Conservation (phyloP, 176 grass and related monocot species). For the Musa troglodytarum region DNA sequence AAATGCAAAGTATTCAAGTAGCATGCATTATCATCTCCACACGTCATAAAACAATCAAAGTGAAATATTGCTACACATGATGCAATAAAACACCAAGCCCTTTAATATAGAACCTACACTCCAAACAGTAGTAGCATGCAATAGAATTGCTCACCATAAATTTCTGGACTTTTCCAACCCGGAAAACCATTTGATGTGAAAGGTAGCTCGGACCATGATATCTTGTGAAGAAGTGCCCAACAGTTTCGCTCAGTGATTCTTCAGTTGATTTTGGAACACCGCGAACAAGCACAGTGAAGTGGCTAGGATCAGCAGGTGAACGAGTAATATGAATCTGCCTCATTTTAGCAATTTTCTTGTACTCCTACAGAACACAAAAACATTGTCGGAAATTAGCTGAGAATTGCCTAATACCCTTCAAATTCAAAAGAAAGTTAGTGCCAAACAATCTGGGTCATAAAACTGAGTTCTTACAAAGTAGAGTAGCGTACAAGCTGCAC, state of each 20-base stretch:
- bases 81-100: background rate
- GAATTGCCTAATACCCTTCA: background rate
- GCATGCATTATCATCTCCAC: background rate
- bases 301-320: constrained; percentile 41
- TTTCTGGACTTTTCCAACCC: constrained; percentile 87
- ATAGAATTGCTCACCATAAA: constrained; percentile 58
- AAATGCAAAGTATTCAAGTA: background rate
- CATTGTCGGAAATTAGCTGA: background rate
- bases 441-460: background rate
- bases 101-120: background rate
- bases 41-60: background rate
- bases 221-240: constrained; percentile 69
- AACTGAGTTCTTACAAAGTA: constrained; percentile 51
- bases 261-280: constrained; percentile 72
- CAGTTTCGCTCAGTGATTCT: constrained; percentile 47
- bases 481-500: constrained; percentile 69
- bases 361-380: constrained; percentile 48
- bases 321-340: constrained; percentile 52
- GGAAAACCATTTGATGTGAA: constrained; percentile 70
- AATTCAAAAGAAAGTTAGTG: background rate
- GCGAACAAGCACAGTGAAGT: constrained; percentile 81
- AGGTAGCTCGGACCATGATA: constrained; percentile 84
- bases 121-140: background rate
- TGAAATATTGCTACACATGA: background rate
- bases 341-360: constrained; percentile 63